Evolutionary conservation across 1,139 yeast species (phyloP), one percentile per base, ranked within the genome.

Genomic region (Yamadazyma diospyri): DNA sequence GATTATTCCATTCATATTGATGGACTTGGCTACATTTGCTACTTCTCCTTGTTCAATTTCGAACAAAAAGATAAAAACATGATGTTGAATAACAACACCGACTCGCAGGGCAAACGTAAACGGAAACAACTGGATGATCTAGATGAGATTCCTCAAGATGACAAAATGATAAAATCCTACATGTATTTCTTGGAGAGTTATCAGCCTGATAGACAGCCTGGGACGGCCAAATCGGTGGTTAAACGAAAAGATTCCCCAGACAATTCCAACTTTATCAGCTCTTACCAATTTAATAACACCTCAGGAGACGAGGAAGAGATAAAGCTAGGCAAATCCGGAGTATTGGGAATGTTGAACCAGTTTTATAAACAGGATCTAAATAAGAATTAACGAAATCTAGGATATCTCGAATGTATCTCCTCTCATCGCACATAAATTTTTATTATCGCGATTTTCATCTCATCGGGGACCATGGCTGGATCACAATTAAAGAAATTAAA

Each of bases 21-120:
- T 59, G 97, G 97, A 0, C 64, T 92, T 28, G 99, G 98, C 0
- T 84, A 89, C 50, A 95, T 92, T 23, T 92, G 98, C 53, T 81
- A 86, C 27, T 87, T 81, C 67, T 97, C 98, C 3, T 84, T 86
- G 78, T 94, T 92, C 58, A 84, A 85, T 47, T 76, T 81, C 41
- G 83, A 81, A 44, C 75, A 77, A 38, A 72, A 71, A 42, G 76
- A 71, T 43, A 69, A 73, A 45, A 72, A 68, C 41, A 68, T 68
- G 73, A 61, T 64, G 70, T 38, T 45, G 36, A 60, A 67, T 33
- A 43, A 55, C 33, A 61, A 55, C 34, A 59, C 55, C 37, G 30
- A 23, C 19, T 24, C 23, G 8, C 16, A 22, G 7, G 15, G 16
- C 4, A 24, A 29, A 1, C 15, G 23, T 3, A 20, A 27, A 3